Evolutionary conservation across 306 rosid species (phyloP).

Genomic region (Hippophae gyantsensis): DNA sequence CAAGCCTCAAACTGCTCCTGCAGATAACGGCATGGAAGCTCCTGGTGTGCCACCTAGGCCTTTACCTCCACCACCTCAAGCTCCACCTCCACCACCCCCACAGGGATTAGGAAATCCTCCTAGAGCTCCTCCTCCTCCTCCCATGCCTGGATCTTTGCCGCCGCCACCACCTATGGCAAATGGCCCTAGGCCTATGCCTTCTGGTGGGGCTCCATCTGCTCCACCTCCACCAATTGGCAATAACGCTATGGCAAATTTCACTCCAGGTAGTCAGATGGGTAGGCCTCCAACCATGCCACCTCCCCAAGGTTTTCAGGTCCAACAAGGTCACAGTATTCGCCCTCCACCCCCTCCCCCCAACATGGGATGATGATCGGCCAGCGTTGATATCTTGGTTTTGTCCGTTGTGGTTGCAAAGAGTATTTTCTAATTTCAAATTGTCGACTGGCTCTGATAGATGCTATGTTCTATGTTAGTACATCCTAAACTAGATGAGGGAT

Average conservation of each 20-base stretch:
- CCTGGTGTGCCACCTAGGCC: constrained; percentile 87
- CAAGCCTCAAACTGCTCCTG: constrained; percentile 64
- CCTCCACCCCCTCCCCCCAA: constrained; percentile 64
- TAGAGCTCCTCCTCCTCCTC: constrained; percentile 72
- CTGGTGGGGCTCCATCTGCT: constrained; percentile 63
- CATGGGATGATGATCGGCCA: constrained; percentile 35
- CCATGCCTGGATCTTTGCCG: constrained; percentile 61
- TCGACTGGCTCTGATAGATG: too few relatives aligned
- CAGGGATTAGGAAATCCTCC: constrained; percentile 73
- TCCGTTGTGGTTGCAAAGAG: background rate
- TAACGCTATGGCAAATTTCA: constrained; percentile 42
- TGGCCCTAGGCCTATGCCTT: constrained; percentile 75
- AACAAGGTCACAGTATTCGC: constrained; percentile 40
- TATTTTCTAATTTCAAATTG: too few relatives aligned
- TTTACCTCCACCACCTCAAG: constrained; percentile 76
- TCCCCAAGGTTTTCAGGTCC: constrained; percentile 62
- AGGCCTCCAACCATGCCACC: constrained; percentile 73
- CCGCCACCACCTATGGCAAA: constrained; percentile 76
- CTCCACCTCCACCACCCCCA: constrained; percentile 78
- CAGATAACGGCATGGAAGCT: constrained; percentile 58
- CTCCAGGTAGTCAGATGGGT: constrained; percentile 41
- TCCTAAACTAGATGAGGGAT: too few relatives aligned
- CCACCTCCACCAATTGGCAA: constrained; percentile 71
- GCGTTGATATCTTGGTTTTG: constrained; percentile 2
- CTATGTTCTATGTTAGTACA: too few relatives aligned